Percentiles rank a stretch among this genome's conserved stretches.
Conservation (phyloP, 2,329 filamentous ascomycete species). For the Cercospora sp. region DNA sequence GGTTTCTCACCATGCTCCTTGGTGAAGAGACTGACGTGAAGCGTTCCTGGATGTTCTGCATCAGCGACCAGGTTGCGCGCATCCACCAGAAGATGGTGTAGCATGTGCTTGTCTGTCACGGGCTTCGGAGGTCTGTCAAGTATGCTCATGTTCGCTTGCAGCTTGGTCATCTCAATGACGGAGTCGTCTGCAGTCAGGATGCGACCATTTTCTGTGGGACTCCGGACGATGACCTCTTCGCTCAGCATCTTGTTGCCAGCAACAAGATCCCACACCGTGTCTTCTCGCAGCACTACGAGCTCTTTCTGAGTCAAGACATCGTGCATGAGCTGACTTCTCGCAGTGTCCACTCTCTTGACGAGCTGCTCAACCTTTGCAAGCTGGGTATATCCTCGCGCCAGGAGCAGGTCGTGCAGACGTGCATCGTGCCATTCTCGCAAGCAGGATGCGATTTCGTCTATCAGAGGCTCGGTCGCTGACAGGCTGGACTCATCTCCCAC, state of each 20-base stretch:
- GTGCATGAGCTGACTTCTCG: conserved; percentile 86
- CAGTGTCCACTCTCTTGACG: conserved; percentile 78
- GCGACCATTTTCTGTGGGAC: conserved; percentile 77
- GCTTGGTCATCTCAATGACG: conserved; percentile 81
- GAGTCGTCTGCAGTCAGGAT: conserved; percentile 91
- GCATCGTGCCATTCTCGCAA: conserved; percentile 98
- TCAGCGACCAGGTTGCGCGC: conserved; percentile 79
- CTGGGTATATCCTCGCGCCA: conserved; percentile 76
- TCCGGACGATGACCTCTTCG: conserved; percentile 91
- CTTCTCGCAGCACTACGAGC: conserved; percentile 75
- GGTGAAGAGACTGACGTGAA: conserved; percentile 76
- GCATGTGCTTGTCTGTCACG: conserved; percentile 65
- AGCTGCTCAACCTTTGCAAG: conserved; percentile 80
- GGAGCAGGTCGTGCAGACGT: conserved; percentile 86
- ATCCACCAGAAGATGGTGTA: conserved; percentile 82
- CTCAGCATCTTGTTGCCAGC: conserved; percentile 91
- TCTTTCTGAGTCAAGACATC: conserved; percentile 89
- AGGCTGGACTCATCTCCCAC: conserved; percentile 96
- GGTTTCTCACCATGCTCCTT: conserved; percentile 65
- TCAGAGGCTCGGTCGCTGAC: conserved; percentile 81
- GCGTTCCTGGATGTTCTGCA: conserved; percentile 70
- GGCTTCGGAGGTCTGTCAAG: conserved; percentile 76
- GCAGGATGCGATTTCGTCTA: conserved; percentile 97
- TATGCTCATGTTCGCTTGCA: conserved; percentile 95
- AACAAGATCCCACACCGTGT: conserved; percentile 93